These are phyloP conservation scores for Rubia yunnanensis DNA, from an alignment of 257 asterid genomes.

Conservation along the genomic window DNA sequence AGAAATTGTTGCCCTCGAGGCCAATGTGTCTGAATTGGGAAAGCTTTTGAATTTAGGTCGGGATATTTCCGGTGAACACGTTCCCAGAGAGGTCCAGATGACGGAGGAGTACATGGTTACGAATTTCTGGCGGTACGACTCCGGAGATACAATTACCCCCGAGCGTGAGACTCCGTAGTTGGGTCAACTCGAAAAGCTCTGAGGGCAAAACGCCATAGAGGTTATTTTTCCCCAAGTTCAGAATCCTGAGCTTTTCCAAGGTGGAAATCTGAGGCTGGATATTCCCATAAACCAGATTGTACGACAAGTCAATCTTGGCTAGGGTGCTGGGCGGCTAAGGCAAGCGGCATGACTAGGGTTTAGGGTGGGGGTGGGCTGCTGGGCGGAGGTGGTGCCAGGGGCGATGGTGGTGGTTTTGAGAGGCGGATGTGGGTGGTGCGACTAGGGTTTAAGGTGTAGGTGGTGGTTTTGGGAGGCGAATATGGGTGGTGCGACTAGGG, in stretches of 20 bases:
- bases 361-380: slow-evolving; percentile 35
- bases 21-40: slow-evolving; percentile 39
- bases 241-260: slow-evolving; percentile 23
- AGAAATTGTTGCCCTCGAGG: slow-evolving; percentile 52
- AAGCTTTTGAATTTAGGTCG: slow-evolving; percentile 47
- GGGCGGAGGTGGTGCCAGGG: slow-evolving; percentile 35
- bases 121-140: slow-evolving; percentile 43
- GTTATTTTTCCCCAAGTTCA: slow-evolving; percentile 50
- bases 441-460: too few species aligned
- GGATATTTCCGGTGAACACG: slow-evolving; percentile 46
- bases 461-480: too few species aligned
- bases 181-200: slow-evolving; percentile 34
- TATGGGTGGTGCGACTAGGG: too few species aligned
- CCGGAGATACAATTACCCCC: slow-evolving; percentile 61
- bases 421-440: too few species aligned
- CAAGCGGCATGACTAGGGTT: too few species aligned
- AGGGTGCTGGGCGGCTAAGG: too few species aligned
- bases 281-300: slow-evolving; percentile 36
- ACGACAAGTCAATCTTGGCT: slow-evolving; percentile 53
- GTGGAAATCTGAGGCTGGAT: slow-evolving; percentile 32
- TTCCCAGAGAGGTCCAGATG: slow-evolving; percentile 69
- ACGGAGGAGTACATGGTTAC: slow-evolving; percentile 32
- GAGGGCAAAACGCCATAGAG: slow-evolving; percentile 57
- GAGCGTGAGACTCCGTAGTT: slow-evolving; percentile 36
- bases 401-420: too few species aligned